Evolutionary conservation across 176 grass and related monocot genomes (phyloP), one percentile per base, ranked within the genome.

Genomic region (Bolboschoenus planiculmis): DNA sequence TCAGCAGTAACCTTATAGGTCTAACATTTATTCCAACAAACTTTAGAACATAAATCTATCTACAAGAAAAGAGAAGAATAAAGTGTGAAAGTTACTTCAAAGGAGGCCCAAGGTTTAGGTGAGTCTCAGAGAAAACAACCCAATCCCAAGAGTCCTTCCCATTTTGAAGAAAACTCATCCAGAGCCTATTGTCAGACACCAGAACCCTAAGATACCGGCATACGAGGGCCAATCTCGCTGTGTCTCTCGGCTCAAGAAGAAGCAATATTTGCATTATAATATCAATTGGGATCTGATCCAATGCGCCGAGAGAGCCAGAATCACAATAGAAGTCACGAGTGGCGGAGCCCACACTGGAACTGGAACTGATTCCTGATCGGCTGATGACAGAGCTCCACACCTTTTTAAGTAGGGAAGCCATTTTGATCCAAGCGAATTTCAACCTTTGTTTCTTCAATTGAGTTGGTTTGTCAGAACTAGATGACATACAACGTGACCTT

Each of bases 91-190:
- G 20, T 81, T 86, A 94, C 92, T 64, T 81, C 37, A 61, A 75
- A 62, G 78, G 80, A 33, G 20, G 26, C 7, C 87, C 87, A 10
- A 81, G 33, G 11, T 83, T 62, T 51, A 98, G 85, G 59, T 95
- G 92, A 56, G 92, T 95, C 90, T 98, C 95, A 7, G 95, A 86
- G 84, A 98, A 98, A 33, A 89, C 81, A 51, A 95, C 81, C 72
- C 83, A 85, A 79, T 98, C 90, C 95, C 92, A 98, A 20, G 87
- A 86, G 36, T 91, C 92, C 75, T 87, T 87, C 36, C 89, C 92
- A 43, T 80, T 87, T 82, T 82, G 85, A 47, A 93, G 84, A 80
- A 95, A 95, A 83, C 85, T 89, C 73, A 91, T 81, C 95, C 95
- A 98, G 29, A 98, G 87, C 70, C 21, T 61, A 83, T 98, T 95